phyloP scores from a whole-genome alignment of 192 early-diverging fungal species.

The Funneliformis mosseae region DNA sequence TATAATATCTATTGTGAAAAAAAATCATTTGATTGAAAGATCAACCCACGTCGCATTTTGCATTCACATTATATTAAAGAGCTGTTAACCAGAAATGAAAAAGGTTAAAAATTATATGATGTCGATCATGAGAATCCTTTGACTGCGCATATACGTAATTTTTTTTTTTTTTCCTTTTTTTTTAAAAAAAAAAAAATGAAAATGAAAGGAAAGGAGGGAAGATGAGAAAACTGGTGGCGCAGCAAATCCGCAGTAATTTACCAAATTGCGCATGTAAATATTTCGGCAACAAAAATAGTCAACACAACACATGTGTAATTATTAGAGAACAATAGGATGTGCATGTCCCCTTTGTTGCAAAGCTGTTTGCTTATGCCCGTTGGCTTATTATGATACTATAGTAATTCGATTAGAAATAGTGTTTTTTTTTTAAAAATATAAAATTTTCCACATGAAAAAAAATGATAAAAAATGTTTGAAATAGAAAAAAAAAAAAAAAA shows the following conservation, averaged over 20 bases:
- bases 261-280: background rate
- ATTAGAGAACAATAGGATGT: background rate
- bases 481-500: no score
- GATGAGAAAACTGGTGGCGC: no score
- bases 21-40: background rate
- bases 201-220: no score
- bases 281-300: background rate
- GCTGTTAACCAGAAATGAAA: background rate
- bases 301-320: background rate
- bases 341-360: background rate
- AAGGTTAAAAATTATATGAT: background rate
- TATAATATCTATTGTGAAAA: background rate
- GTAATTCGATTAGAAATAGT: background rate
- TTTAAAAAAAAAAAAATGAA: no score
- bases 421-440: no score
- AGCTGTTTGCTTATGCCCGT: background rate
- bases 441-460: no score
- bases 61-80: background rate
- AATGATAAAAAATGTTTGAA: no score
- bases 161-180: no score
- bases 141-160: no score
- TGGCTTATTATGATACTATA: background rate
- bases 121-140: no score
- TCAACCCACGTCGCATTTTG: background rate
- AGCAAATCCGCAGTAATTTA: background rate